A percentile compares a stretch with the other conserved stretches of the same genome.
phyloP scores from a whole-genome alignment of 768 basidiomycete species.

The Rhodotorula graminis region DNA sequence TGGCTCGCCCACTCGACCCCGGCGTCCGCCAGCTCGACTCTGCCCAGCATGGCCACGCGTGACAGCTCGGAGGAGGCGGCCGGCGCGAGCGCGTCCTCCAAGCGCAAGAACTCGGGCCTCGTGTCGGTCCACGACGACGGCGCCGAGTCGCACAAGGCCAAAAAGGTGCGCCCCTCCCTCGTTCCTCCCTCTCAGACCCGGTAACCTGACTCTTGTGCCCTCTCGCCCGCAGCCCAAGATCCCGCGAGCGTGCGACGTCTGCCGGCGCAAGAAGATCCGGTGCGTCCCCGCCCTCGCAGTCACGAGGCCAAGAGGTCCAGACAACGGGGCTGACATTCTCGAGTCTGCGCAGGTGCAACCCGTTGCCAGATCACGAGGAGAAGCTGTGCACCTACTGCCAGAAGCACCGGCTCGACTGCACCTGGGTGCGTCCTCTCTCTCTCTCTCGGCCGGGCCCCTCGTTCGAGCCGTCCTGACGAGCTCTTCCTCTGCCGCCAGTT shows the following conservation, averaged over 20 bases:
- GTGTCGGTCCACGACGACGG: background rate
- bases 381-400: conserved; percentile 90
- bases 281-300: conserved; percentile 42
- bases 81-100: background rate
- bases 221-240: conserved; percentile 57
- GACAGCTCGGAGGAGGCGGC: background rate
- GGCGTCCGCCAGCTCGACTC: no score
- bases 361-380: conserved; percentile 70
- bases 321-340: conserved; percentile 15
- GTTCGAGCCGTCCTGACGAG: no score
- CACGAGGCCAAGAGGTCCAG: background rate
- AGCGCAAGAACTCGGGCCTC: background rate
- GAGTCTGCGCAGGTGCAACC: conserved; percentile 62
- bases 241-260: conserved; percentile 84
- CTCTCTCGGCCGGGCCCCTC: background rate
- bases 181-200: background rate
- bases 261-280: conserved; percentile 84
- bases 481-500: conserved; percentile 50
- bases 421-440: conserved; percentile 54
- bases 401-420: conserved; percentile 87
- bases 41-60: no score
- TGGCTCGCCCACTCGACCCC: no score
- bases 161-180: background rate
- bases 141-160: background rate
- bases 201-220: background rate